Evolutionary conservation across 1,284 basidiomycete genomes (phyloP), one percentile per base, ranked within the genome.

Genomic region (Ganoderma resinaceum): DNA sequence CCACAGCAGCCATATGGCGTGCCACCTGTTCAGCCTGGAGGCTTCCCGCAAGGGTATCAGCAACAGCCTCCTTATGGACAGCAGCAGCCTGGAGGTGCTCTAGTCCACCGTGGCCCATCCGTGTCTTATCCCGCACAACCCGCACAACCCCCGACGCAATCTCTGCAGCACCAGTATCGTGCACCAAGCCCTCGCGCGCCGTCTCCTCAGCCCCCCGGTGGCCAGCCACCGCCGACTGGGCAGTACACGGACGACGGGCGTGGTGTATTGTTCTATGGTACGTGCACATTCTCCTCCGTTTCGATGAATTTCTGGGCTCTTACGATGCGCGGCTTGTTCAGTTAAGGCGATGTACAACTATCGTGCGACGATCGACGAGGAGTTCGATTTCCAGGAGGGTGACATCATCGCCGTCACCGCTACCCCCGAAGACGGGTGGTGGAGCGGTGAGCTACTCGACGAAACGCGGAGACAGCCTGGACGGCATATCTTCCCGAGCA

Each of bases 321-420:
- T 3, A 49, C 23, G 23, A 23, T 3, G 23, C 23, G 26, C 26
- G 23, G 26, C 46, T 12, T 12, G 46, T 76, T 42, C 72, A 94
- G 95, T 97, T 69, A 94, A 95, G 84, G 97, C 97, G 43, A 81
- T 98, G 75, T 98, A 96, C 79, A 95, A 98, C 79, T 98, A 98
- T 76, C 81, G 83, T 20, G 96, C 97, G 31, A 91, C 93, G 29
- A 95, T 94, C 69, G 90, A 93, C 4, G 93, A 95, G 78, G 95
- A 97, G 80, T 94, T 97, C 80, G 93, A 95, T 79, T 97, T 97
- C 87, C 94, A 95, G 76, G 85, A 90, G 26, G 95, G 93, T 7
- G 96, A 97, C 79, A 93, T 97, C 70, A 97, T 98, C 75, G 96
- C 95, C 12, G 95, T 97, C 5, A 97, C 94, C 2, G 87, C 91